Evolutionary conservation across 31 red algal genomes (phyloP).

Genomic region (Asparagopsis taxiformis): DNA sequence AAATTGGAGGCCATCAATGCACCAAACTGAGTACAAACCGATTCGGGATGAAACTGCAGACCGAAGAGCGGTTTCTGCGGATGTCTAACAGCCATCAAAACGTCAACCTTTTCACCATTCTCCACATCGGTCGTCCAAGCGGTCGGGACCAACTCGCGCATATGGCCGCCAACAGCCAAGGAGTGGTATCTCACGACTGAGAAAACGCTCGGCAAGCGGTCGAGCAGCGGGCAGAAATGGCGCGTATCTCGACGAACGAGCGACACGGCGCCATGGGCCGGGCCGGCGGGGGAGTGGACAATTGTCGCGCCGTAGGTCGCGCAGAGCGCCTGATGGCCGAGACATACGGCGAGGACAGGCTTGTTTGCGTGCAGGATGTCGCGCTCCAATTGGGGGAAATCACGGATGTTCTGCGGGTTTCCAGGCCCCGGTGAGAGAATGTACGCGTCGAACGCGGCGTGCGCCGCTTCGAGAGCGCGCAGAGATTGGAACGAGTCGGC

Average conservation of each 20-base stretch:
- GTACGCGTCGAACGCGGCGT: conserved; percentile 11
- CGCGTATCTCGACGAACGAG: conserved; percentile 44
- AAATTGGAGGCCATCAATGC: conserved; percentile 70
- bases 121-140: conserved; percentile 66
- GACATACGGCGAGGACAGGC: conserved; percentile 92
- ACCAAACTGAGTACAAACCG: conserved; percentile 69
- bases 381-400: conserved; percentile 58
- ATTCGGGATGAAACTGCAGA: conserved; percentile 98
- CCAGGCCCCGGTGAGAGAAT: conserved; percentile 93
- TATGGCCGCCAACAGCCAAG: conserved; percentile 32
- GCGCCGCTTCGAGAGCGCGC: conserved; percentile 14
- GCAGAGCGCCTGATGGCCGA: conserved; percentile 91
- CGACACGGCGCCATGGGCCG: conserved; percentile 57
- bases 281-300: conserved; percentile 39
- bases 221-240: conserved; percentile 54
- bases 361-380: conserved; percentile 20
- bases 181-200: conserved; percentile 91
- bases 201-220: conserved; percentile 48
- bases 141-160: conserved; percentile 45
- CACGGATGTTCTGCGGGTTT: conserved; percentile 44
- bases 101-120: neutral
- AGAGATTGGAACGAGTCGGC: conserved; percentile 55
- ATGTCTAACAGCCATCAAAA: conserved; percentile 94
- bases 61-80: conserved; percentile 63
- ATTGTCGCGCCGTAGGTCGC: conserved; percentile 47